Base-by-base conservation (phyloP, 805 yeast genomes). In the Kazachstania martiniae region DNA sequence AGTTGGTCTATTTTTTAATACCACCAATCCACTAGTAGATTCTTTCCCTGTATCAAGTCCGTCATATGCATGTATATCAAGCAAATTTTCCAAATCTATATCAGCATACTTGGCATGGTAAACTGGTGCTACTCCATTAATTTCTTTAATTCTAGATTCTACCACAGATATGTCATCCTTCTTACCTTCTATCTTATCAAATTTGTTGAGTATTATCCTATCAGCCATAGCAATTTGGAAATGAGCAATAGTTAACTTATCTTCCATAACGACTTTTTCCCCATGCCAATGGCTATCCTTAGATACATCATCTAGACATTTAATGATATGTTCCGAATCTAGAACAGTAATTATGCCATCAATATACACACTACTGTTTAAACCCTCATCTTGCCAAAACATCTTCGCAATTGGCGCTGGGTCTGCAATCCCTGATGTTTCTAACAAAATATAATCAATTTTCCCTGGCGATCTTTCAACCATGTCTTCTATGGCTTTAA, bases 311-410 rank as follows among this genome's bases (percentile, higher is more conserved):
- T 72, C 76, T 19, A 89, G 60, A 40, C 82, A 77, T 33, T 61
- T 61, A 12, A 66, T 46, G 16, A 89, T 76, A 47, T 85, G 77
- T 29, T 68, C 74, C 2, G 77, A 53, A 52, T 89, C 97, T 26
- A 91, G 62, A 2, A 89, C 96, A 0, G 95, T 81, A 10, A 91
- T 70, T 4, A 89, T 84, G 0, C 95, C 95, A 56, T 89, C 97
- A 21, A 91, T 77, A 52, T 83, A 82, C 2, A 91, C 85, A 43
- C 76, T 77, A 4, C 94, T 77, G 12, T 77, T 68, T 36, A 91
- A 63, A 0, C 87, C 96, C 16, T 83, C 89, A 53, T 91, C 98
- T 19, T 87, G 66, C 98, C 98, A 91, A 58, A 91, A 91, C 95
- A 89, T 89, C 41, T 77, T 73, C 4, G 96, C 95, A 18, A 91